Base-by-base conservation (phyloP, 306 rosid genomes). In the Rosa lucieae region DNA sequence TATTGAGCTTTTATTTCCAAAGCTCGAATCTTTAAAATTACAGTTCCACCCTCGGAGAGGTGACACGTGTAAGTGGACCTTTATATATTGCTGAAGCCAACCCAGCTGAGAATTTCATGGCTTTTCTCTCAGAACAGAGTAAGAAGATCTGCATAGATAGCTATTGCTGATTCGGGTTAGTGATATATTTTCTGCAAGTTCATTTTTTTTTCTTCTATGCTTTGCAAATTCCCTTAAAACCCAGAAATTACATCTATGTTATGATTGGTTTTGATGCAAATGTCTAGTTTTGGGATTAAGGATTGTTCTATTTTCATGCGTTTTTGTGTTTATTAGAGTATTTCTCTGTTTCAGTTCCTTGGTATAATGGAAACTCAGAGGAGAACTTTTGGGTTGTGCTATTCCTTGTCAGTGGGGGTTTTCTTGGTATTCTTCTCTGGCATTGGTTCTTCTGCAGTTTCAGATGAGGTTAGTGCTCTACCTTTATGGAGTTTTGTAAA, bases 381-480 rank as follows among this genome's bases (percentile, higher is more conserved):
- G 78, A 77, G 12, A 55, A 71, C 68, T 58, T 11, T 84, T 78
- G 77, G 58, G 17, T 40, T 83, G 77, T 75, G 71, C 76, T 43
- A 76, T 13, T 75, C 20, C 82, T 55, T 87, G 48, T 73, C 87
- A 13, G 75, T 73, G 21, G 84, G 87, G 79, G 78, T 86, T 86
- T 78, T 77, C 8, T 69, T 82, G 72, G 37, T 88, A 48, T 83
- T 81, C 49, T 53, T 77, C 65, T 79, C 72, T 66, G 18, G 47
- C 51, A 29, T 76, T 18, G 81, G 82, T 81, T 55, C 70, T 61
- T 73, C 81, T 70, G 80, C 91, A 51, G 53, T 55, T 49, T 78
- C 92, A 68, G 81, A 66, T 79, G 81, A 79, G 97, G 94, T 93
- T 75, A 68, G 94, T 81, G 47, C 48, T 74, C 71, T 72, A 37